Evolutionary conservation across 2,329 filamentous ascomycete genomes (phyloP), one percentile per base, ranked within the genome.

Genomic region (Sporothrix luriei): DNA sequence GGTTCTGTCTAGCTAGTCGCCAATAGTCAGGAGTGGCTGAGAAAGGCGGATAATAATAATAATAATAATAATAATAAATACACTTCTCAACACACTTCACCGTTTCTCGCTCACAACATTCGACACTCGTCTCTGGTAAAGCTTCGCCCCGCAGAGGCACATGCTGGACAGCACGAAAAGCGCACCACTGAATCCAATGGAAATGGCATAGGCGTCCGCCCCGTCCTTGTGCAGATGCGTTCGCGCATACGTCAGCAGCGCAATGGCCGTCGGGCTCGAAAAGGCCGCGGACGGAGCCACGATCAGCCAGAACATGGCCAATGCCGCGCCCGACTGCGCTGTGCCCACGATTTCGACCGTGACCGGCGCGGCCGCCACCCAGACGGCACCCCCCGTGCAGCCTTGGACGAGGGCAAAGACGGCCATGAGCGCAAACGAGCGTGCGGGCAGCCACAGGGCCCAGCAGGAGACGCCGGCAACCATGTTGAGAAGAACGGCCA

Each of bases 351-450:
- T 59, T 24, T 69, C 66, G 64, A 67, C 66, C 46, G 71, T 71
- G 10, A 71, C 66, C 0, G 69, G 69, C 3, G 69, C 59, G 3
- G 69, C 69, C 9, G 66, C 66, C 7, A 80, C 78, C 80, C 83
- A 86, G 2, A 87, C 76, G 0, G 83, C 84, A 13, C 85, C 85
- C 69, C 87, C 85, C 2, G 82, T 79, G 55, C 82, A 80, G n/a
- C 85, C 85, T 14, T 84, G 77, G 1, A 87, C 79, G 11, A 85
- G 38, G 5, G 69, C 48, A 54, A 71, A 71, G 1, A 68, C 66
- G n/a, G 71, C 51, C 59, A 68, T 40, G 57, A 62, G 52, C 66
- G 69, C 66, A 66, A 71, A 68, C 2, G 66, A 68, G 2, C 69
- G 69, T 5, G 69, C 57, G 1, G 69, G 69, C 26, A 71, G 38